Percentiles rank a stretch among this genome's conserved stretches.
These are phyloP conservation scores for Trifolium repens DNA, from an alignment of 306 rosid species.

Conservation along the genomic window DNA sequence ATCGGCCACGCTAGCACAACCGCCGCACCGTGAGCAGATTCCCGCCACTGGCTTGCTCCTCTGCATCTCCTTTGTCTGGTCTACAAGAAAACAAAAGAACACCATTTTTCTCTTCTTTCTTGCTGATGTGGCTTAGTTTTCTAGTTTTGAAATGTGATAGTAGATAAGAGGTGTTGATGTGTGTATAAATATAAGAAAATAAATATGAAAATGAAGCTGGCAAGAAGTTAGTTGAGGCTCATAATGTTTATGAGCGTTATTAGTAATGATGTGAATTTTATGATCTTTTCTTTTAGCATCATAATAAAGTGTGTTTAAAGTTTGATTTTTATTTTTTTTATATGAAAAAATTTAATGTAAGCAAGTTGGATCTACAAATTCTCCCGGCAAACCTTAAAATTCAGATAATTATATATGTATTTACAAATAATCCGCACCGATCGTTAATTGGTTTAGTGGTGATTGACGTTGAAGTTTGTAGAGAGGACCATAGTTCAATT, in stretches of 20 bases:
- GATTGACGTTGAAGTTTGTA: too few species aligned
- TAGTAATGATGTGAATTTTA: conserved; percentile 10
- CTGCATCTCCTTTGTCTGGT: conserved; percentile 65
- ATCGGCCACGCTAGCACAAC: conserved; percentile 90
- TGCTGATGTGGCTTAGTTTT: background rate
- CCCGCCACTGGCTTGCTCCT: conserved; percentile 93
- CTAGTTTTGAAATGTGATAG: background rate
- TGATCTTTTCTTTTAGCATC: background rate
- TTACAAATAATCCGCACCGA: too few species aligned
- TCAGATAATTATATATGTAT: too few species aligned
- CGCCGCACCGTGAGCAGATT: conserved; percentile 81
- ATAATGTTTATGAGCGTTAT: conserved; percentile 7
- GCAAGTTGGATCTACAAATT: too few species aligned
- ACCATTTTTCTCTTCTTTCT: conserved; percentile 47
- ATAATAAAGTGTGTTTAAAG: conserved; percentile 4
- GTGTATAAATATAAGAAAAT: background rate
- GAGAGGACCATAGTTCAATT: too few species aligned
- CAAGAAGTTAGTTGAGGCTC: conserved; percentile 24
- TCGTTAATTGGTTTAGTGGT: too few species aligned
- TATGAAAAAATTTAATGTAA: too few species aligned
- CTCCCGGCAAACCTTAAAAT: too few species aligned
- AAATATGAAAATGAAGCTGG: background rate
- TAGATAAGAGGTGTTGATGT: background rate
- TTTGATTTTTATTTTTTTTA: background rate
- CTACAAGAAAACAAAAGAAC: conserved; percentile 81